phyloP scores from a whole-genome alignment of 106 monocot genomes.

The Triglochin maritima region DNA sequence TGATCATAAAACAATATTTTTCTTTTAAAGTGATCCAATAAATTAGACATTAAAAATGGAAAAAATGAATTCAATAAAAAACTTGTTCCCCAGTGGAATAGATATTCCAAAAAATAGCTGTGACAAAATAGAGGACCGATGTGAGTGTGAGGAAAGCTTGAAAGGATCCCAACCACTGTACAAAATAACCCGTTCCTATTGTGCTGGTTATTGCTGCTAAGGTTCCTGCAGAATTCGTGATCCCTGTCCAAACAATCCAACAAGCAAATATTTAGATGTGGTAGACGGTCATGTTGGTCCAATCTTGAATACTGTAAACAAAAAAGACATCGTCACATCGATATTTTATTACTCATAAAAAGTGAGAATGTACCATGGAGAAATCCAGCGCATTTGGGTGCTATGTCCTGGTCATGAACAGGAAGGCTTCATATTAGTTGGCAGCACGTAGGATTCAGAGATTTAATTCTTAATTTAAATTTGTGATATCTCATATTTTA shows the following conservation, averaged over 20 bases:
- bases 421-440: neutral
- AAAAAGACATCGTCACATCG: neutral
- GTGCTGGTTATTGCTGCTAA: slow-evolving; percentile 84
- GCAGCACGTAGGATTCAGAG: too few relatives aligned
- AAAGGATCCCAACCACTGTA: slow-evolving; percentile 87
- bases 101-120: slow-evolving; percentile 60
- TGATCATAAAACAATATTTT: too few relatives aligned
- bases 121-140: slow-evolving; percentile 52
- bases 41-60: neutral
- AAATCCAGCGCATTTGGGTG: slow-evolving; percentile 78
- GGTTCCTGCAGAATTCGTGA: slow-evolving; percentile 66
- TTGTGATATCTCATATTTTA: neutral
- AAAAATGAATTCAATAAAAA: slow-evolving; percentile 33
- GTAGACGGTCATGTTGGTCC: neutral
- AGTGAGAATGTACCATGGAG: slow-evolving; percentile 50
- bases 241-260: slow-evolving; percentile 30
- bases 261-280: neutral
- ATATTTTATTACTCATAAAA: too few relatives aligned
- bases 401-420: slow-evolving; percentile 53
- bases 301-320: neutral
- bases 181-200: slow-evolving; percentile 79
- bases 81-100: slow-evolving; percentile 73
- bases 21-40: too few relatives aligned
- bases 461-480: too few relatives aligned
- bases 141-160: slow-evolving; percentile 87